Evolutionary conservation across 2,329 filamentous ascomycete species (phyloP), one percentile per base, ranked within the genome.

Genomic region (Microdochium trichocladiopsis): DNA sequence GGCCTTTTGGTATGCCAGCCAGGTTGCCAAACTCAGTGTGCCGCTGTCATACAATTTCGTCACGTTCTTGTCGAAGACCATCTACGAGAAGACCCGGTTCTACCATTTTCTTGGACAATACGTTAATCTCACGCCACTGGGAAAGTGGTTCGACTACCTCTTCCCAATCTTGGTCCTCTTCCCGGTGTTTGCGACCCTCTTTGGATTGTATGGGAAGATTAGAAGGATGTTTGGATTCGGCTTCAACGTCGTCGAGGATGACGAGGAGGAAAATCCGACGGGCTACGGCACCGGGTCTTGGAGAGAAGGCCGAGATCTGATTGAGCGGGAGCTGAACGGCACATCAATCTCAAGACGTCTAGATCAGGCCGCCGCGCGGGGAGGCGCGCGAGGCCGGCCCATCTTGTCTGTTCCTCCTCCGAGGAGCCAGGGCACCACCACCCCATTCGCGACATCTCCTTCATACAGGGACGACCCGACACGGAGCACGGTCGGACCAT

Each of bases 1-100:
- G 49, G 94, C 94, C 1, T 95, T 93, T 60, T 99, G 95, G 91
- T 99, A 97, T 65, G 87, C 90, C 1, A 85, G 90, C 53, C 90
- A 96, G 66, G 88, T 96, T 11, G 93, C 94, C 50, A 90, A 92
- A 62, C 82, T 99, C 45, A 96, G 89, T 1, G 90, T 99, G 0
- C 94, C 94, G 1, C 78, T 99, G 9, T 86, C 89, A 3, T 99
- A 96, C 80, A 99, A 99, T 71, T 99, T 97, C 65, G 79, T 96
- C 66, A 96, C 93, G 1, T 93, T 97, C 66, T 71, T 96, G 22
- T 87, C 88, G 1, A 77, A 75, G 8, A 75, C 76, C 12, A 82
- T 95, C 43, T 93, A 91, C 64, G 72, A 78, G 53, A 80, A 85
- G 60, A 96, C 92, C 0, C 83, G 85, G 0, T 99, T 97, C 69